Base-by-base conservation (phyloP, 1,284 basidiomycete species). In the Pyrrhoderma lamaoense region DNA sequence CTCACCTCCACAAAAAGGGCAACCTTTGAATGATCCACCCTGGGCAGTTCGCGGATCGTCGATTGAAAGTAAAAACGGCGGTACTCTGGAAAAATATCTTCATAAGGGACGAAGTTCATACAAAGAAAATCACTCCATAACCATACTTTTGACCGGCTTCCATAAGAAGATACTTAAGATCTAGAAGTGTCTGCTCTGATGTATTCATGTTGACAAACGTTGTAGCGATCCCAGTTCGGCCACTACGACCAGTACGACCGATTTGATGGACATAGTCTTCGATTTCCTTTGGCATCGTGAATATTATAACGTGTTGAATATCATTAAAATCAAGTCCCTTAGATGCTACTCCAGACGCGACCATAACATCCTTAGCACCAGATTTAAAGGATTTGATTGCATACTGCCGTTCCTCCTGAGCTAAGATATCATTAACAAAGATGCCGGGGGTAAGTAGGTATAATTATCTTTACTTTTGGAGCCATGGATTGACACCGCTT, bases 151-250 rank as follows among this genome's bases (percentile, higher is more conserved):
- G 96, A 49, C 95, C 96, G 1, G 95, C 94, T 67, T 99, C 96
- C 75, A 96, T 88, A 47, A 99, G 71, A 46, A 99, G 70, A 64
- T 99, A 99, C 70, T 99, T 99, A 57, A 99, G 73, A 75, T 99
- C 96, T 56, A 99, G 69, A 44, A 99, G 70, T 0, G 95, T 99
- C 70, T 97, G 94, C 65, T 99, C 94, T 0, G 87, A 78, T 2
- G 94, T 96, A 62, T 90, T 91, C 85, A 94, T 93, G 65, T 99
- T 99, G 52, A 99, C 92, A 67, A 99, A 99, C n/a, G 96, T 96
- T 19, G 96, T 99, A n/a, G 96, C 96, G 50, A 98, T 93, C 56
- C 96, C 96, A 1, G 95, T 99, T 66, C 97, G 98, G 21, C 96
- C 96, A 56, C 89, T 93, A 58, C 96, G 85, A 50, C 96, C 96